A percentile compares a stretch with the other conserved stretches of the same genome.
These are phyloP conservation scores for Omphalotus olearius DNA, from an alignment of 1,284 basidiomycete genomes.

Conservation along the genomic window DNA sequence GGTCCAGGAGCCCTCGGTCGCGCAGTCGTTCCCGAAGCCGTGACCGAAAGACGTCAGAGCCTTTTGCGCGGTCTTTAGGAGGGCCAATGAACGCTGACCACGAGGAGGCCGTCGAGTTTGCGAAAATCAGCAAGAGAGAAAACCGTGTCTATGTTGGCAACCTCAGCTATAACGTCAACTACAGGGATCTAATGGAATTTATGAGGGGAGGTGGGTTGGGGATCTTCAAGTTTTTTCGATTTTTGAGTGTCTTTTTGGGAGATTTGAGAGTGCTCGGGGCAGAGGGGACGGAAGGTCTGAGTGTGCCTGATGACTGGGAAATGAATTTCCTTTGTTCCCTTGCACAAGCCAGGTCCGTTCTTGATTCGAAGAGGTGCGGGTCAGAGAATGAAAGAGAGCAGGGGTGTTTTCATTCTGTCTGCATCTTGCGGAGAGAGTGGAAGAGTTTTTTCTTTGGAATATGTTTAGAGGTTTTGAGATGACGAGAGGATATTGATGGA, in stretches of 20 bases:
- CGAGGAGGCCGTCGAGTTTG: conserved; percentile 86
- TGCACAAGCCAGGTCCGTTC: neutral
- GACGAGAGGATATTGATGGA: conserved; percentile 80
- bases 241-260: conserved; percentile 28
- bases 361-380: neutral
- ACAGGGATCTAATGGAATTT: conserved; percentile 96
- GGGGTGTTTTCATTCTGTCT: conserved; percentile 18
- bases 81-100: conserved; percentile 89
- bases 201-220: conserved; percentile 86
- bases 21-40: conserved; percentile 58
- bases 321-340: neutral
- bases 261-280: neutral
- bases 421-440: conserved; percentile 18
- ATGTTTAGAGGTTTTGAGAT: conserved; percentile 53
- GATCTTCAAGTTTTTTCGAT: conserved; percentile 27
- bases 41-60: conserved; percentile 55
- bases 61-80: conserved; percentile 76
- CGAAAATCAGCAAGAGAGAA: conserved; percentile 93
- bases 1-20: conserved; percentile 48
- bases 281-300: neutral
- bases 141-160: conserved; percentile 98
- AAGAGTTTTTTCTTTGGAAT: conserved; percentile 41
- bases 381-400: conserved; percentile 1
- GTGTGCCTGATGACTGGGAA: neutral
- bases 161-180: conserved; percentile 96